phyloP scores from a whole-genome alignment of 78 protist genomes.

The Creolimax fragrantissima region DNA sequence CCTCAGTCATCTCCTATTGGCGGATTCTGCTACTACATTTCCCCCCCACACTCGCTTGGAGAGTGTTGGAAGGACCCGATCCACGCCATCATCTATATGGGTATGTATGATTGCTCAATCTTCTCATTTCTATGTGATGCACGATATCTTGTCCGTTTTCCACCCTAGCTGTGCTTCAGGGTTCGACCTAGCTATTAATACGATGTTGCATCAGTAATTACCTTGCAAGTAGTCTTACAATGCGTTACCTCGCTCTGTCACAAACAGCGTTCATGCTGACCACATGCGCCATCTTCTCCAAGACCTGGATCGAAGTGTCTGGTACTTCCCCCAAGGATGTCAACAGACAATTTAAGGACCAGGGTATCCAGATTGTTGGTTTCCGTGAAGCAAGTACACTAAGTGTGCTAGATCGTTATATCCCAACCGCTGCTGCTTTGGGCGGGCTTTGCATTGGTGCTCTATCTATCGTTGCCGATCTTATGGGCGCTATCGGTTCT shows the following conservation, averaged over 20 bases:
- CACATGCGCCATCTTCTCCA: slow-evolving; percentile 97
- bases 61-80: slow-evolving; percentile 85
- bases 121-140: too few species aligned
- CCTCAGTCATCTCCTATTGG: slow-evolving; percentile 58
- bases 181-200: too few species aligned
- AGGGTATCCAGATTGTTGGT: slow-evolving; percentile 69
- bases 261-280: slow-evolving; percentile 85
- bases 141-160: too few species aligned
- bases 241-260: too few species aligned
- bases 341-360: slow-evolving; percentile 84
- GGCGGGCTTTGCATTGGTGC: slow-evolving; percentile 99
- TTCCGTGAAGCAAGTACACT: slow-evolving; percentile 58
- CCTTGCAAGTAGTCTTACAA: too few species aligned
- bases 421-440: slow-evolving; percentile 98
- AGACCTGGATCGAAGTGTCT: slow-evolving; percentile 87
- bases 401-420: slow-evolving; percentile 84
- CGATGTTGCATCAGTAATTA: too few species aligned
- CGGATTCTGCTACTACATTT: slow-evolving; percentile 96
- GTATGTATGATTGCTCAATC: neutral
- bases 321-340: slow-evolving; percentile 93
- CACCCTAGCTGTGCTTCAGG: too few species aligned
- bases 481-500: slow-evolving; percentile 70
- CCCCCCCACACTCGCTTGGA: slow-evolving; percentile 81
- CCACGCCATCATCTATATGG: slow-evolving; percentile 90
- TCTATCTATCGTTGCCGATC: slow-evolving; percentile 94